Conservation (phyloP, 345 rosid genomes). For the Brassica rapa region DNA sequence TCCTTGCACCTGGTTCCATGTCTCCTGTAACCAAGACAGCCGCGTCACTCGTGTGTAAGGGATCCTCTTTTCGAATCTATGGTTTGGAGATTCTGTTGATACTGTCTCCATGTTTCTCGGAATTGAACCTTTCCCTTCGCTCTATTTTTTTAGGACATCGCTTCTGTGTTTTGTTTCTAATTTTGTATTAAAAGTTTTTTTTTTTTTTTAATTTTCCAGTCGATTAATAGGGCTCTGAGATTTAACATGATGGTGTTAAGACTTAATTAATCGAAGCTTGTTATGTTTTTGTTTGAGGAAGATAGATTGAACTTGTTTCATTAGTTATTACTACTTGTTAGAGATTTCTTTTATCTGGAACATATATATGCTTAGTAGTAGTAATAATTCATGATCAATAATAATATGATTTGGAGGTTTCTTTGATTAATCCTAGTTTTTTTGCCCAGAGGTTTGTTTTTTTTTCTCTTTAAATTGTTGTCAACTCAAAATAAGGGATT, state of each 20-base stretch:
- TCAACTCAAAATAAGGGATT: background rate
- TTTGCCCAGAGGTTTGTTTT: background rate
- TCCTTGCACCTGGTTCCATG: constrained; percentile 97
- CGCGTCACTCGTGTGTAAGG: constrained; percentile 89
- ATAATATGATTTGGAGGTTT: background rate
- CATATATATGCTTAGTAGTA: background rate
- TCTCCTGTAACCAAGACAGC: constrained; percentile 83
- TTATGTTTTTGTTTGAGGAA: background rate
- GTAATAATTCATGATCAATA: background rate
- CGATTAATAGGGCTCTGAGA: background rate
- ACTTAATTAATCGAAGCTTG: background rate
- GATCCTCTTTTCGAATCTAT: background rate
- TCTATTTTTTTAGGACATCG: constrained; percentile 12
- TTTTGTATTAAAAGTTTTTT: background rate
- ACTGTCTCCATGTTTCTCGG: background rate
- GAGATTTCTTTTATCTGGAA: background rate
- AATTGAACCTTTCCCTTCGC: no score
- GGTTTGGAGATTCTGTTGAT: constrained; percentile 9
- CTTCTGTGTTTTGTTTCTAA: constrained; percentile 5
- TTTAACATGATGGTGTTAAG: background rate
- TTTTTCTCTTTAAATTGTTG: background rate
- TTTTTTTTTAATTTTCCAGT: background rate
- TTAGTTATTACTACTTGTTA: background rate
- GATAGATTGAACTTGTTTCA: background rate
- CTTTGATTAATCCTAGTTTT: background rate